These are phyloP conservation scores for Trametes pubescens DNA, from an alignment of 1,284 basidiomycete species.

Conservation along the genomic window DNA sequence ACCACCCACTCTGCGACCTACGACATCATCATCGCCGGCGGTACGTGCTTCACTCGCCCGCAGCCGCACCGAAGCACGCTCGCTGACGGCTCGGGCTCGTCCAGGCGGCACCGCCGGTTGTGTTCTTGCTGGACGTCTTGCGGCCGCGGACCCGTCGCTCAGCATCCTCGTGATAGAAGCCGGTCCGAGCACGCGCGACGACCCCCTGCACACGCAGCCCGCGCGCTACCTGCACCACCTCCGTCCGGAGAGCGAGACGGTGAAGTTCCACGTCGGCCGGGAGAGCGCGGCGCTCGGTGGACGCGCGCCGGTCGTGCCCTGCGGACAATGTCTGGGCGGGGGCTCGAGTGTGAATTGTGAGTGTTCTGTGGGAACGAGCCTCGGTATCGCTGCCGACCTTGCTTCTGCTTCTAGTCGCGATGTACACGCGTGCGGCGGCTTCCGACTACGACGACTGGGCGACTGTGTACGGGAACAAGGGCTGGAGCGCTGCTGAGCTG, in stretches of 20 bases:
- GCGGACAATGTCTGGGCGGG: conserved; percentile 63
- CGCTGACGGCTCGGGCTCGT: background rate
- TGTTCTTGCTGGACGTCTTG: conserved; percentile 56
- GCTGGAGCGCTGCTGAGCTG: conserved; percentile 60
- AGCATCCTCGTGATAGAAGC: conserved; percentile 56
- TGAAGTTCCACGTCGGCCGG: conserved; percentile 52
- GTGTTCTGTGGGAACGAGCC: background rate
- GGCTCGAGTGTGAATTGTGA: conserved; percentile 68
- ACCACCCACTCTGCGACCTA: background rate
- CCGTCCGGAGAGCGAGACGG: conserved; percentile 47
- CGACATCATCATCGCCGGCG: conserved; percentile 10
- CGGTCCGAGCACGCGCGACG: conserved; percentile 54
- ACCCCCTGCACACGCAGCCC: conserved; percentile 58
- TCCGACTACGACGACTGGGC: conserved; percentile 70
- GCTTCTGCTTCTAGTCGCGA: conserved; percentile 50
- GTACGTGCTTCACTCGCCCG: background rate
- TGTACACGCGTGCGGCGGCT: conserved; percentile 62
- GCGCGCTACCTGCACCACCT: conserved; percentile 54
- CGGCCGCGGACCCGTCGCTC: conserved; percentile 52
- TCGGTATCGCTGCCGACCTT: background rate
- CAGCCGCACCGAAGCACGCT: too few species aligned
- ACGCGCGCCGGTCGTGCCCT: conserved; percentile 51
- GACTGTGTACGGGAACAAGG: conserved; percentile 53
- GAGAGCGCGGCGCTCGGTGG: conserved; percentile 55
- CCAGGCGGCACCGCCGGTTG: conserved; percentile 58